phyloP scores from a whole-genome alignment of 2,329 filamentous ascomycete genomes.

The Cryphonectria japonica region DNA sequence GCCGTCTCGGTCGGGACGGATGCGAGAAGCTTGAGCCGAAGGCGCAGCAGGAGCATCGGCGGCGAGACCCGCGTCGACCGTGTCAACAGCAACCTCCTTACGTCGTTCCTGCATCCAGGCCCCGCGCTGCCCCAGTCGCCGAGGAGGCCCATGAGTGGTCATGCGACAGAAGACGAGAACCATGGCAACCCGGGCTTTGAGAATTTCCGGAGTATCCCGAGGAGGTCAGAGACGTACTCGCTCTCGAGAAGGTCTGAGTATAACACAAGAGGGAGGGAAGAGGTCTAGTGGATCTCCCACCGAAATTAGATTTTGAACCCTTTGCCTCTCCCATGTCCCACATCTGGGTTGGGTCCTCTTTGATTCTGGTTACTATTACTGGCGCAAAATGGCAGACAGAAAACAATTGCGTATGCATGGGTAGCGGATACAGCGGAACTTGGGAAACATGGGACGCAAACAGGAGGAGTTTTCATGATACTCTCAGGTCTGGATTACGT shows the following conservation, averaged over 20 bases:
- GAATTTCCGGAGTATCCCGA: slow-evolving; percentile 20
- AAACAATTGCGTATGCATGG: slow-evolving; percentile 19
- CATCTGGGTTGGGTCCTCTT: neutral
- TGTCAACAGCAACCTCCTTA: slow-evolving; percentile 45
- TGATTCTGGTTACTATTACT: neutral
- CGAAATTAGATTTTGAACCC: neutral
- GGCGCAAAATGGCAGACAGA: neutral
- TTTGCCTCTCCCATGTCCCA: neutral
- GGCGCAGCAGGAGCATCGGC: slow-evolving; percentile 43
- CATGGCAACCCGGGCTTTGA: slow-evolving; percentile 11
- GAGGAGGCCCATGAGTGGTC: slow-evolving; percentile 16
- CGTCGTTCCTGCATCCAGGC: slow-evolving; percentile 53
- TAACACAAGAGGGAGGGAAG: slow-evolving; percentile 23
- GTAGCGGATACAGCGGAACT: slow-evolving; percentile 23
- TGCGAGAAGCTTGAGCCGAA: slow-evolving; percentile 34
- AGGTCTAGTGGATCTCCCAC: slow-evolving; percentile 14
- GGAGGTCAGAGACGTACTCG: slow-evolving; percentile 27
- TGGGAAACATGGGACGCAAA: neutral
- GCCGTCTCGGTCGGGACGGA: slow-evolving; percentile 38
- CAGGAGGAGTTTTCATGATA: neutral
- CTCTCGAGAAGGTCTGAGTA: slow-evolving; percentile 22
- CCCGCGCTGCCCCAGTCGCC: slow-evolving; percentile 42
- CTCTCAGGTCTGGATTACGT: neutral
- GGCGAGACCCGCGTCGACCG: slow-evolving; percentile 35
- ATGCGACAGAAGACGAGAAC: slow-evolving; percentile 12